A percentile compares a stretch with the other conserved stretches of the same genome.
Conservation (phyloP, 129 eudicot genomes). For the Artemisia tridentata region DNA sequence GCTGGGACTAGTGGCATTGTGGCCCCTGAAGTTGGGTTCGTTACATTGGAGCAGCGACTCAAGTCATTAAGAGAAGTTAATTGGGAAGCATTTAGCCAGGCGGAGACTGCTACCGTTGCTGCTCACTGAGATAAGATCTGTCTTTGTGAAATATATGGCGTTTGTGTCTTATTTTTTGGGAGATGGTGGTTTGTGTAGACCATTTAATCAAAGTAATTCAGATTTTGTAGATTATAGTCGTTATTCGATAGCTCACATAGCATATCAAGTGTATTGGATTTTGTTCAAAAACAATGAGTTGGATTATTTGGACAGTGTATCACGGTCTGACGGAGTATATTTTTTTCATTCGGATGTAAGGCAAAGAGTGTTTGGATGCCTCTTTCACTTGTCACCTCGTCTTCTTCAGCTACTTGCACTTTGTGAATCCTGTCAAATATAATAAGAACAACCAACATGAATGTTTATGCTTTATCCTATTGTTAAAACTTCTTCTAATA, state of each 20-base stretch:
- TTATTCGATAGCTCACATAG: background rate
- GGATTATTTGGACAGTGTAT: too few species aligned
- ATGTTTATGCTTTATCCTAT: too few species aligned
- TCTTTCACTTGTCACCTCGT: too few species aligned
- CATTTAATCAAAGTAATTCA: background rate
- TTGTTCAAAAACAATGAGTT: background rate
- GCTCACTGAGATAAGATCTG: conserved; percentile 25
- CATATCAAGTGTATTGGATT: background rate
- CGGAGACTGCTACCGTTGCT: conserved; percentile 50
- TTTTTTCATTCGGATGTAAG: too few species aligned
- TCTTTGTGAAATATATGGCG: background rate
- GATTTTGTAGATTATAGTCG: conserved; percentile 14
- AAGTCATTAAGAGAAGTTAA: conserved; percentile 53
- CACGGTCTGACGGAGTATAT: too few species aligned
- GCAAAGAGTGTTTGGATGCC: too few species aligned
- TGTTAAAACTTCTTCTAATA: too few species aligned
- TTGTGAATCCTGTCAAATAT: too few species aligned
- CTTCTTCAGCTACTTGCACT: too few species aligned
- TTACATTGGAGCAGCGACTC: conserved; percentile 63
- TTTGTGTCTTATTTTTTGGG: background rate
- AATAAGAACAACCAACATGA: too few species aligned
- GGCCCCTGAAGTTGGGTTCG: conserved; percentile 52
- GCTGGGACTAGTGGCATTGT: conserved; percentile 55
- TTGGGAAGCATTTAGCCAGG: conserved; percentile 52
- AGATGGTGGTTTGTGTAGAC: too few species aligned